Evolutionary conservation across 2,329 filamentous ascomycete species (phyloP), one percentile per base, ranked within the genome.

Genomic region (Aureobasidium namibiae): DNA sequence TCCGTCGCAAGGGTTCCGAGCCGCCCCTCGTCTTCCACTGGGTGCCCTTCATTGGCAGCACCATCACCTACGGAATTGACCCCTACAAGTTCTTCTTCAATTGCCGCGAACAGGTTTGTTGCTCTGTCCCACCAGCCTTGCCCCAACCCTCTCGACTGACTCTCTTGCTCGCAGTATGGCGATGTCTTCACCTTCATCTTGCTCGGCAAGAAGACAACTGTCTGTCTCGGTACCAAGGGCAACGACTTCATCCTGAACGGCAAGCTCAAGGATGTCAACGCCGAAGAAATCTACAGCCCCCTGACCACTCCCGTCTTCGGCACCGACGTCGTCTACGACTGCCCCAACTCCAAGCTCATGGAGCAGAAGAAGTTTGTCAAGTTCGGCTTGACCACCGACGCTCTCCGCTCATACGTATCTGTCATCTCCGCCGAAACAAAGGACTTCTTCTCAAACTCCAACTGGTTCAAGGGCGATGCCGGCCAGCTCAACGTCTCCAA

Each of bases 321-420:
- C 65, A 85, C 84, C 67, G 87, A 92, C 75, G 90, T 95, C 26
- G 89, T 95, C 57, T 95, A 95, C 71, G 90, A 95, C 72, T 94
- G 90, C 75, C 89, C 90, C 42, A 95, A 95, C 72, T 80, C 89
- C 61, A 95, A 95, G 76, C 82, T 95, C 69, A 95, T 95, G 90
- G 90, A 95, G 77, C 90, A 95, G 79, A 95, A 95, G 80, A 94
- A 92, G 86, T 90, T 92, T 69, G 88, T 91, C 84, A 92, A 92
- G 74, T 84, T 87, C 67, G 87, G 87, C 63, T 83, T 92, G 57
- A 90, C 87, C 26, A 85, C 85, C 64, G 84, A 89, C 60, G 85
- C 87, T 24, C 87, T 92, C 75, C 83, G 78, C 58, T 83, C 82
- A 46, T 94, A 95, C 73, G 88, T 94, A 53, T 84, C 82, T 60